A percentile compares a stretch with the other conserved stretches of the same genome.
These are phyloP conservation scores for Chrysochromulina tobinii DNA, from an alignment of 78 protist genomes.

Conservation along the genomic window DNA sequence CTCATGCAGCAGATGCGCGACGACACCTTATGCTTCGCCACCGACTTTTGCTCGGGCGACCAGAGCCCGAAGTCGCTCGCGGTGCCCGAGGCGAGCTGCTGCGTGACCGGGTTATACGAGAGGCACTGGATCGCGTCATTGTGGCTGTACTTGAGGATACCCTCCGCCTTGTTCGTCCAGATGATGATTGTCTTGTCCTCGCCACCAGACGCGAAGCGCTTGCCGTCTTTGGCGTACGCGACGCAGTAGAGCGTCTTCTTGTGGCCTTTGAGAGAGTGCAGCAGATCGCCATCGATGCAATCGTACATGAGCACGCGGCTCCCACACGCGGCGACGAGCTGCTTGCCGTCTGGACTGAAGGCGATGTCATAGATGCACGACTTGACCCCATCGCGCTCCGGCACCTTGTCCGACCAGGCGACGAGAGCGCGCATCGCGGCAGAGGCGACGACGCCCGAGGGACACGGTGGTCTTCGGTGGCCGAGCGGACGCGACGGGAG, in stretches of 20 bases:
- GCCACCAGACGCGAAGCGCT: constrained; percentile 75
- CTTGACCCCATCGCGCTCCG: neutral
- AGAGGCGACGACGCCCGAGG: too few species aligned
- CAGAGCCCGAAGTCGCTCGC: constrained; percentile 67
- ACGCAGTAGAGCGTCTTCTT: constrained; percentile 68
- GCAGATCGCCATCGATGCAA: constrained; percentile 32
- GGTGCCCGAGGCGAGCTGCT: constrained; percentile 64
- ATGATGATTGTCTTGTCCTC: constrained; percentile 54
- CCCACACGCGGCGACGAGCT: constrained; percentile 55
- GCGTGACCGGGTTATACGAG: constrained; percentile 71
- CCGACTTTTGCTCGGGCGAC: constrained; percentile 56
- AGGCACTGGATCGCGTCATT: constrained; percentile 65
- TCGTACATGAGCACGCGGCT: constrained; percentile 53
- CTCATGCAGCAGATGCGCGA: neutral
- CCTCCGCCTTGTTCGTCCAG: constrained; percentile 71
- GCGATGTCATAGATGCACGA: constrained; percentile 18
- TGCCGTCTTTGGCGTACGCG: constrained; percentile 69
- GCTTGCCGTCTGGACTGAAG: constrained; percentile 54
- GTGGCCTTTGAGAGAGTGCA: constrained; percentile 61
- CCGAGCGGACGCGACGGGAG: too few species aligned
- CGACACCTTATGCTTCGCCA: constrained; percentile 60
- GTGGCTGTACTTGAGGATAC: constrained; percentile 65
- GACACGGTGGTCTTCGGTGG: too few species aligned
- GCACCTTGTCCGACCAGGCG: neutral
- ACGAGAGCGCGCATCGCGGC: neutral